Base-by-base conservation (phyloP, 139 green algal genomes). In the Closterium sp. region DNA sequence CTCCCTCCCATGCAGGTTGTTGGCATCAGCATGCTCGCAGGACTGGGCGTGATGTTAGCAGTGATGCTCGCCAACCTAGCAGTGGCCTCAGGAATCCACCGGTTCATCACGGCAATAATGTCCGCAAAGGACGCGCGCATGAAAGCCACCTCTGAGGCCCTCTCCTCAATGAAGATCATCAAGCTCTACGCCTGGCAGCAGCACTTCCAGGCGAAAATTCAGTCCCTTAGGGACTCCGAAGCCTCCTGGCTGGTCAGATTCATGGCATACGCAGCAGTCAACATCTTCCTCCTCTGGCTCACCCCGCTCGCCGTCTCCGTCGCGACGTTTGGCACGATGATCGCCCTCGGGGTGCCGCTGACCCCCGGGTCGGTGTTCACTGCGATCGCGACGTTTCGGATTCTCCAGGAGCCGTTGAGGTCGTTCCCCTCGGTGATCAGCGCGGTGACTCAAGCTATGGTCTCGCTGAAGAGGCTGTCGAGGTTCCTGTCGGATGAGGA, bases 151-250 rank as follows among this genome's bases (percentile, higher is more conserved):
- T 86, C 84, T 0, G 90, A 93, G 34, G 55, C 35, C 34, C 34
- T 93, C 28, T 91, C 85, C 34, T 86, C 43, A 4, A 93, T 93
- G 90, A 34, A 85, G 16, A 36, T 93, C 34, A 93, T 93, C 90
- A 93, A 93, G 81, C 84, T 93, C 3, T 87, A 88, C 23, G 88
- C 55, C 34, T 91, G 88, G 89, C 33, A 92, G 86, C 34, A 36
- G 43, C n/a, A 16, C 12, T 92, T 89, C 64, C 30, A 87, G 34
- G 83, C 3, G 16, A 85, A 85, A 33, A 38, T 93, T 19, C 34
- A 86, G 5, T 34, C 33, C 0, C 34, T 93, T 25, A 28, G 90
- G 10, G 85, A 33, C 33, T 30, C 28, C 9, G 90, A 93, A 38
- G n/a, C 90, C 33, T 16, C 25, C 33, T 76, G 36, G 69, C 19